Conservation (phyloP, 331 rosid species). For the Telfairia occidentalis region DNA sequence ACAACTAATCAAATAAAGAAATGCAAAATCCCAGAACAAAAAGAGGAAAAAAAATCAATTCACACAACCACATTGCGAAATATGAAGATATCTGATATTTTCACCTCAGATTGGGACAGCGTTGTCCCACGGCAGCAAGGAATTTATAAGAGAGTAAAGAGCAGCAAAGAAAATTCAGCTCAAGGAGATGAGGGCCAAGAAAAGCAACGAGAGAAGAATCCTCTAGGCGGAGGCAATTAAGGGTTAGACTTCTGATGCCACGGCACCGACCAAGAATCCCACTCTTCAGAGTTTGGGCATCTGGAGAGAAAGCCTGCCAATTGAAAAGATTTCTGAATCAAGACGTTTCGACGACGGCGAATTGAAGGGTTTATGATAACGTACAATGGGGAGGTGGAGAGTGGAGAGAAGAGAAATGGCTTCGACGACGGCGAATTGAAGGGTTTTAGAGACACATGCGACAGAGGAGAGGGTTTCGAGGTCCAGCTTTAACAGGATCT, state of each 20-base stretch:
- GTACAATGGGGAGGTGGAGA: conserved; percentile 19
- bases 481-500: conserved; percentile 16
- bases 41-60: neutral
- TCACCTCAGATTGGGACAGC: conserved; percentile 23
- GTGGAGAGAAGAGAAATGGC: conserved; percentile 13
- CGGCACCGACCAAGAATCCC: conserved; percentile 9
- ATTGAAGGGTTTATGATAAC: too few species aligned
- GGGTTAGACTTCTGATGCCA: conserved; percentile 12
- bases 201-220: conserved; percentile 10
- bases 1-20: neutral
- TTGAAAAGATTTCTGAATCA: neutral
- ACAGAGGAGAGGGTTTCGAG: conserved; percentile 16
- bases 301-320: conserved; percentile 10
- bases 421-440: conserved; percentile 11
- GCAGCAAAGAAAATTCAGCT: conserved; percentile 22
- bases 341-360: too few species aligned
- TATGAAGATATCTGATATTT: neutral
- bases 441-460: conserved; percentile 18
- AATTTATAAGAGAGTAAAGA: conserved; percentile 16
- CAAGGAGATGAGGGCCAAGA: conserved; percentile 14
- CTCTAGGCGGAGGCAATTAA: conserved; percentile 19
- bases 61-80: neutral
- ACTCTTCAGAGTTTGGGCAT: conserved; percentile 7
- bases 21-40: neutral
- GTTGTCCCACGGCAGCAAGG: conserved; percentile 6